Percentiles rank a stretch among this genome's conserved stretches.
Conservation (phyloP, 768 basidiomycete genomes). For the Suillus paluster region DNA sequence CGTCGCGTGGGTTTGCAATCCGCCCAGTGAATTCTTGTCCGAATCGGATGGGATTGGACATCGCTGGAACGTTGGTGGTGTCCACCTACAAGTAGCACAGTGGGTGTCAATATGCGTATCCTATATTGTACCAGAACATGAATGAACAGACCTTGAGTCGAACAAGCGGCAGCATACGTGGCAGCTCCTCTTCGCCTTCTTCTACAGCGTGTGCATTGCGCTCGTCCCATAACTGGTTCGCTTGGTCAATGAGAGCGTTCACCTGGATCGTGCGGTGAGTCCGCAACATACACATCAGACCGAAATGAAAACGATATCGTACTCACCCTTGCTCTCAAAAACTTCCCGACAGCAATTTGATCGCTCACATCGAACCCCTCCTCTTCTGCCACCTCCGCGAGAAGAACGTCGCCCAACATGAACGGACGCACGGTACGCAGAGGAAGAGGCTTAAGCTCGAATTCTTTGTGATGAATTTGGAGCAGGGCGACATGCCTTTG, state of each 20-base stretch:
- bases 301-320: background rate
- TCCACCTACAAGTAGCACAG: slow-evolving; percentile 62
- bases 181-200: slow-evolving; percentile 63
- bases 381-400: slow-evolving; percentile 79
- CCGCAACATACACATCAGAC: background rate
- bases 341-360: slow-evolving; percentile 83
- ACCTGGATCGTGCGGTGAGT: slow-evolving; percentile 54
- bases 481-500: slow-evolving; percentile 89
- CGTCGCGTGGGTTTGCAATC: slow-evolving; percentile 93
- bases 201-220: slow-evolving; percentile 64
- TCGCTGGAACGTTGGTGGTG: slow-evolving; percentile 87
- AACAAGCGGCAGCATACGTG: slow-evolving; percentile 83
- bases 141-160: slow-evolving; percentile 67
- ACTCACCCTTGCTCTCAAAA: slow-evolving; percentile 69
- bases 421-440: slow-evolving; percentile 94
- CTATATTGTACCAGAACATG: background rate
- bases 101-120: slow-evolving; percentile 3
- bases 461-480: slow-evolving; percentile 87
- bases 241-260: slow-evolving; percentile 76
- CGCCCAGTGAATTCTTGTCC: slow-evolving; percentile 92
- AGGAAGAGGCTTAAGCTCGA: slow-evolving; percentile 82
- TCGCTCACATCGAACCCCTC: slow-evolving; percentile 78
- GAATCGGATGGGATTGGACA: slow-evolving; percentile 95
- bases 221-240: slow-evolving; percentile 79
- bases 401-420: slow-evolving; percentile 79